Evolutionary conservation across 768 basidiomycete species (phyloP), one percentile per base, ranked within the genome.

Genomic region (Suillus placidus): DNA sequence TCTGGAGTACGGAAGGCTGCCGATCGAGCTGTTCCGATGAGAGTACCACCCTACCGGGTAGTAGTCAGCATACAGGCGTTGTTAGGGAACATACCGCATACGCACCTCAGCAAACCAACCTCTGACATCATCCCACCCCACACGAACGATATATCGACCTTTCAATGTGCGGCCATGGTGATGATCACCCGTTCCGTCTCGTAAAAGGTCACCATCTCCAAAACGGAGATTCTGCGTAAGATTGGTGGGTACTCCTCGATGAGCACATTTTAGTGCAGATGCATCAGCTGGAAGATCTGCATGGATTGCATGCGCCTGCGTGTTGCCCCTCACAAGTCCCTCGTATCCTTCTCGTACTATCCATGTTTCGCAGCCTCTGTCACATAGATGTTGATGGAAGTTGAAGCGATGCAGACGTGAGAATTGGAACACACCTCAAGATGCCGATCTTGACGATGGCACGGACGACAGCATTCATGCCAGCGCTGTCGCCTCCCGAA

Each of bases 271-370:
- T 35, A 51, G 26, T 32, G 70, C 62, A 67, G 67, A 45, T 26
- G 72, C 64, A n/a, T 71, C 72, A 74, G 79, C 61, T 76, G 74
- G 71, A 70, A 67, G 72, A 32, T 74, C 77, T 45, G 16, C 69
- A 40, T 76, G 52, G 18, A 73, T 49, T 62, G 73, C 54, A 43
- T 76, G 67, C 3, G 71, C 72, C 34, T 83, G 81, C 4, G 80
- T 74, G 77, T 96, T 99, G n/a, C 97, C 97, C 64, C 91, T 87
- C 13, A 99, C 96, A 66, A 99, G 89, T 30, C 97, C 97, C 76
- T 99, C 96, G 81, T 98, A 99, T 45, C 97, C 97, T 80, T 99
- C 97, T 43, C 97, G 92, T 66, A 99, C 93, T 68, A 99, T 89
- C 84, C 89, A 99, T 16, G 93, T 90, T 76, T 99, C 94, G 77